Evolutionary conservation across 805 yeast genomes (phyloP).

Genomic region (Starmerella lactis-condensi): DNA sequence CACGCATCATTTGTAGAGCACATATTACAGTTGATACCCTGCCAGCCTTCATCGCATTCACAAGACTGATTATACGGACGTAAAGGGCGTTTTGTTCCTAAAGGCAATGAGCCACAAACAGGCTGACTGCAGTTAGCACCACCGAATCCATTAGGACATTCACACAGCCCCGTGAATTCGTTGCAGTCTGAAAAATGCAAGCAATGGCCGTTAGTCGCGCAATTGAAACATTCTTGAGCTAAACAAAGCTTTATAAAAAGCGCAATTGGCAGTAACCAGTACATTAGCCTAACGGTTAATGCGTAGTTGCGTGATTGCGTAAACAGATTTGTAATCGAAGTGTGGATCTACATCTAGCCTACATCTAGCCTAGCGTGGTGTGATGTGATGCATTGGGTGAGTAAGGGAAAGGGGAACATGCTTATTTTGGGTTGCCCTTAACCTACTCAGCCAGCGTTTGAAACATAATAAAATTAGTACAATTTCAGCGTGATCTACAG

Average conservation of each 20-base stretch:
- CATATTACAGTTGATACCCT: conserved; percentile 78
- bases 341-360: no score
- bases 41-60: conserved; percentile 72
- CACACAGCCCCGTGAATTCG: conserved; percentile 74
- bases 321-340: no score
- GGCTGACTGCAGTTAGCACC: conserved; percentile 86
- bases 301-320: no score
- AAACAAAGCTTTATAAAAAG: background rate
- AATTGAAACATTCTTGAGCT: conserved; percentile 51
- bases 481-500: no score
- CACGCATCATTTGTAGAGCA: conserved; percentile 61
- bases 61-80: conserved; percentile 35
- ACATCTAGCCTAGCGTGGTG: no score
- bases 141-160: conserved; percentile 81
- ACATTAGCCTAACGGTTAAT: no score
- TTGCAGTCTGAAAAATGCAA: conserved; percentile 82
- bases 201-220: conserved; percentile 76
- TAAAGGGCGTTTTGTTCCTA: conserved; percentile 47
- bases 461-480: no score
- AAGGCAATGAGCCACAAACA: conserved; percentile 60
- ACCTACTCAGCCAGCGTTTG: no score
- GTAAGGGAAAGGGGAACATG: no score
- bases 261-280: background rate
- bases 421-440: no score
- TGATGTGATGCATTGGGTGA: no score